Evolutionary conservation across 805 yeast species (phyloP), one percentile per base, ranked within the genome.

Genomic region (Candida nitratophila): DNA sequence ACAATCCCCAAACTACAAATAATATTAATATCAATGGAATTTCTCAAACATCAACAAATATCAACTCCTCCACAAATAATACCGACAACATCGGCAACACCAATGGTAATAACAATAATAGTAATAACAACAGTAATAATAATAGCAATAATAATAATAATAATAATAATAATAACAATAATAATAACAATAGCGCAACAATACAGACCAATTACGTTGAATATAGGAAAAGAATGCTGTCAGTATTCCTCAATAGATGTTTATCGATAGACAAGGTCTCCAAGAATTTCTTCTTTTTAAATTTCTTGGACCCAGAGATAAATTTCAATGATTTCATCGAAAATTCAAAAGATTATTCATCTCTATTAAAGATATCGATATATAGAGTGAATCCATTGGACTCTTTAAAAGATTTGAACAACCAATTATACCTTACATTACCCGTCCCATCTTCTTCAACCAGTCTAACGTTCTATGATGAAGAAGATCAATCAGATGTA

Each of bases 221-320:
- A 45, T 84, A 81, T 56, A 71, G 96, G 34, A 84, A 81, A 55
- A 68, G 96, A 47, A 74, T 86, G 73, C 73, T 90, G 38, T 71
- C 84, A 0, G 80, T 77, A 20, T 93, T 93, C 56, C 69, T 93
- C 45, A 86, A 86, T 56, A 73, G 89, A 48, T 91, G 98, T 60
- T 54, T 77, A 43, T 61, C 65, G 10, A 79, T 81, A 39, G 66
- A 69, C 1, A 76, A 72, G 49, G 71, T 93, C 20, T 64, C 79
- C 34, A 70, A 71, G 22, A 76, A 81, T 50, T 71, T 72, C 17
- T 79, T 85, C 20, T 86, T 89, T 55, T 73, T 79, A 35, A 79
- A 83, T 56, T 93, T 93, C 56, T 62, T 93, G 45, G 93, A 89
- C 57, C 96, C 98, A 7, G 83, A 83, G 47, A 78, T 86, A 12